Evolutionary conservation across 2,329 filamentous ascomycete genomes (phyloP), one percentile per base, ranked within the genome.

Genomic region (Balansia obtecta): DNA sequence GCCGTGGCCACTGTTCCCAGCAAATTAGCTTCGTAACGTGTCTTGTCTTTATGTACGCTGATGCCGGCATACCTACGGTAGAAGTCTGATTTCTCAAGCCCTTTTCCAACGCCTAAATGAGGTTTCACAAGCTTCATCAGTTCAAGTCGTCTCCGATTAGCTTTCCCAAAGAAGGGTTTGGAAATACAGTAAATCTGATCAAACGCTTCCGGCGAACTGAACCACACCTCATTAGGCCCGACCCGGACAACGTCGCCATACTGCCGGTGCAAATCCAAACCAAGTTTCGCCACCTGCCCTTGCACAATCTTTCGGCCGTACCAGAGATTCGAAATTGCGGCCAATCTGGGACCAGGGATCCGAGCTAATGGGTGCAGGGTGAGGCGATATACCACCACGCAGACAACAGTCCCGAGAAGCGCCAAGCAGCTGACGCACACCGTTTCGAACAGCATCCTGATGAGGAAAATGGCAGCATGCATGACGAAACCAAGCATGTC

Each of bases 231-330:
- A 34, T 76, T 68, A 0, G 76, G 76, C 0, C 72, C 72, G 8
- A 79, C 69, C 0, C 76, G 67, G n/a, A 80, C 76, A 2, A 68
- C 62, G 0, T 72, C 67, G 0, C 76, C 76, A 52, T 78, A 77
- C 11, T 52, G 59, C 0, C 56, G 52, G 50, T 78, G 75, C n/a
- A 79, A 54, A 0, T 61, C 64, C 56, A 63, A 67, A 1, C 68
- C 71, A 3, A 79, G 48, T 8, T 61, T 55, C 4, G 65, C 61
- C 57, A 72, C 66, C 2, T 61, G 63, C 0, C 75, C 75, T 37
- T 70, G 64, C 9, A 70, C 65, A 2, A 68, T 68, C 3, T 76
- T 68, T 11, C 65, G 64, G 0, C 70, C 74, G 39, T 74, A 67
- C 74, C 74, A 78, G 30, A 68, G 49, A 49, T 65, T 73, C 9